Percentiles rank a stretch among this genome's conserved stretches.
phyloP scores from a whole-genome alignment of 2,329 filamentous ascomycete species.

The Colletotrichum sp. region DNA sequence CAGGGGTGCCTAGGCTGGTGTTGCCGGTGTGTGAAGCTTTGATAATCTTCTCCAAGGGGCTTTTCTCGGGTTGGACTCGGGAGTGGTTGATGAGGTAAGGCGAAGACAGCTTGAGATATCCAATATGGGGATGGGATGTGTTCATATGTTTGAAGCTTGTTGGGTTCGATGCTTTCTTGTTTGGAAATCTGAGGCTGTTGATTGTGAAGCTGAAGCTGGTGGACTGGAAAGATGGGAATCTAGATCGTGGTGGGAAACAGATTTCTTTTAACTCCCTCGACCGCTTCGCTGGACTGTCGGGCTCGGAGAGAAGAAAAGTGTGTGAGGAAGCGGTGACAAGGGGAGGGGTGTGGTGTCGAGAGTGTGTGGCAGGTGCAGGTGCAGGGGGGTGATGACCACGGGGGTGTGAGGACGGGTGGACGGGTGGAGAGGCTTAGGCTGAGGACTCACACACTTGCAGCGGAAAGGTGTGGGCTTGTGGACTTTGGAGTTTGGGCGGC shows the following conservation, averaged over 20 bases:
- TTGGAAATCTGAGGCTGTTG: slow-evolving; percentile 4
- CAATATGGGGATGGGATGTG: not conserved
- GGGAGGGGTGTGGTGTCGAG: not conserved
- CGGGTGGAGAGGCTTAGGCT: not conserved
- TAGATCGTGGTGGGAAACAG: slow-evolving; percentile 13
- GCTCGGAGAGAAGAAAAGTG: slow-evolving; percentile 21
- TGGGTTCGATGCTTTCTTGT: slow-evolving; percentile 6
- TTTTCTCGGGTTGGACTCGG: not conserved
- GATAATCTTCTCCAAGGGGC: slow-evolving; percentile 1
- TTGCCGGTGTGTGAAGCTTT: slow-evolving; percentile 13
- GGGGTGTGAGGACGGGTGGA: not conserved
- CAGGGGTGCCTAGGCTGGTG: slow-evolving; percentile 20
- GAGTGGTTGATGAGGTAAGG: not conserved
- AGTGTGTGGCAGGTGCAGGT: slow-evolving; percentile 5
- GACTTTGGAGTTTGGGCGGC: slow-evolving; percentile 15
- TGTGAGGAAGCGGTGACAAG: slow-evolving; percentile 17
- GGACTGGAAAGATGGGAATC: not conserved
- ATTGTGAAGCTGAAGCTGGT: slow-evolving; percentile 5
- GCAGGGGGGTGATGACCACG: slow-evolving; percentile 7
- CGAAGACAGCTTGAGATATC: not conserved
- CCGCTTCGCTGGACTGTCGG: slow-evolving; percentile 10
- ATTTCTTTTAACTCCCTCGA: slow-evolving; percentile 19
- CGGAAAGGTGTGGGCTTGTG: not conserved
- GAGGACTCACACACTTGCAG: slow-evolving; percentile 8
- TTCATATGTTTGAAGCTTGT: not conserved